Conservation (phyloP, 345 rosid species). For the Eucalyptus viminalis region DNA sequence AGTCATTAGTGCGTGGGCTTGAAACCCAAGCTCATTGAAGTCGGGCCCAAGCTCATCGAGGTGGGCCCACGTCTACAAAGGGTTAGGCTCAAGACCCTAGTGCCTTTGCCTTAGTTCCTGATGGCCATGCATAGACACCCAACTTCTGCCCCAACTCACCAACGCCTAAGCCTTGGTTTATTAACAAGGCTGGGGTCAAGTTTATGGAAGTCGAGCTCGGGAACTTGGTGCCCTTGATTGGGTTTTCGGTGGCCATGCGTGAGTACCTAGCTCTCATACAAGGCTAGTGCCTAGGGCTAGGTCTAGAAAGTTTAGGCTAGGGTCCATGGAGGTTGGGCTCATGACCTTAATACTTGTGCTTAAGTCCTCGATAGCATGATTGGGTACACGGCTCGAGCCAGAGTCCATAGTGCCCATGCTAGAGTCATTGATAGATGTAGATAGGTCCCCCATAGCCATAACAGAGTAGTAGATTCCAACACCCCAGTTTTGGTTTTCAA, state of each 20-base stretch:
- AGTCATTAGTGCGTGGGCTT: background rate
- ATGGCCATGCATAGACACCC: background rate
- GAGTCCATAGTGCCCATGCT: no score
- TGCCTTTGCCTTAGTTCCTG: background rate
- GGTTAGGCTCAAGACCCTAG: background rate
- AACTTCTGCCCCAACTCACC: background rate
- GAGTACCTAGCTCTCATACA: no score
- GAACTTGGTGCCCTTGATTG: background rate
- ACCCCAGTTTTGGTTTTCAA: no score
- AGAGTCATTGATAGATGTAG: no score
- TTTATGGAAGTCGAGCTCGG: background rate
- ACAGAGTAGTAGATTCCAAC: background rate
- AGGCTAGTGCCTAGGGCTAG: no score
- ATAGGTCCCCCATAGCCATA: no score
- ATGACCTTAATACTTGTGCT: background rate
- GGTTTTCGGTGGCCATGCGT: accelerated
- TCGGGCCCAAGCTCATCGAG: background rate
- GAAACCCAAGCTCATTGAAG: background rate
- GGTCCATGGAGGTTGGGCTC: no score
- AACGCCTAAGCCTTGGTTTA: background rate
- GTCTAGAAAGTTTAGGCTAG: no score
- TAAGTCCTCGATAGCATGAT: background rate
- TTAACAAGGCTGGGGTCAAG: no score
- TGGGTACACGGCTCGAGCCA: accelerated
- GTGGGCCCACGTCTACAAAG: background rate